A percentile compares a stretch with the other conserved stretches of the same genome.
Conservation (phyloP, 2,329 filamentous ascomycete genomes). For the Cladophialophora immunda region DNA sequence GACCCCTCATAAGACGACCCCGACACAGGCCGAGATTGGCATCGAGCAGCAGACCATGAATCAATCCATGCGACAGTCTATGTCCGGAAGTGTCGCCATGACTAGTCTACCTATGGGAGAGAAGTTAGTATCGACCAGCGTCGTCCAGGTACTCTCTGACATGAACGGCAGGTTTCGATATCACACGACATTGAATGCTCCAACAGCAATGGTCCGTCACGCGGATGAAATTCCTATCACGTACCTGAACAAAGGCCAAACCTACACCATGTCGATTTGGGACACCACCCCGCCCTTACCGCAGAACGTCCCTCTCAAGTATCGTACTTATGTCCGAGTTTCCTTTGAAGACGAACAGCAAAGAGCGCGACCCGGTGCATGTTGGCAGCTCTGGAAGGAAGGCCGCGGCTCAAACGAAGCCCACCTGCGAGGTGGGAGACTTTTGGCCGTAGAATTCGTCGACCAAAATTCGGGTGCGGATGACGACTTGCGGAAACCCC, state of each 20-base stretch:
- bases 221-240: conserved; percentile 93
- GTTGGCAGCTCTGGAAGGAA: conserved; percentile 96
- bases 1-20: conserved; percentile 61
- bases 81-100: conserved; percentile 42
- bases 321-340: conserved; percentile 91
- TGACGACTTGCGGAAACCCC: conserved; percentile 65
- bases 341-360: conserved; percentile 98
- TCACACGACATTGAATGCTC: conserved; percentile 87
- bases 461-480: conserved; percentile 67
- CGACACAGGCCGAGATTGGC: conserved; percentile 35
- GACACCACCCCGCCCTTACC: conserved; percentile 75
- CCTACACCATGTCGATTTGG: conserved; percentile 84
- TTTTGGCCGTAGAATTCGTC: conserved; percentile 95
- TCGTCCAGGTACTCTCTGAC: conserved; percentile 28
- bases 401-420: conserved; percentile 94
- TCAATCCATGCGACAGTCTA: conserved; percentile 47
- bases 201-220: conserved; percentile 94
- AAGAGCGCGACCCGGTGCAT: conserved; percentile 79
- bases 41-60: conserved; percentile 25
- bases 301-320: conserved; percentile 66
- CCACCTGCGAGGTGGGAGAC: conserved; percentile 87
- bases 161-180: conserved; percentile 75
- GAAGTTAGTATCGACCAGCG: conserved; percentile 54
- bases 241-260: conserved; percentile 96
- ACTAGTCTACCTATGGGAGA: conserved; percentile 54